A percentile compares a stretch with the other conserved stretches of the same genome.
Evolutionary conservation across 306 rosid species (phyloP).

Genomic region (Lagenaria siceraria): DNA sequence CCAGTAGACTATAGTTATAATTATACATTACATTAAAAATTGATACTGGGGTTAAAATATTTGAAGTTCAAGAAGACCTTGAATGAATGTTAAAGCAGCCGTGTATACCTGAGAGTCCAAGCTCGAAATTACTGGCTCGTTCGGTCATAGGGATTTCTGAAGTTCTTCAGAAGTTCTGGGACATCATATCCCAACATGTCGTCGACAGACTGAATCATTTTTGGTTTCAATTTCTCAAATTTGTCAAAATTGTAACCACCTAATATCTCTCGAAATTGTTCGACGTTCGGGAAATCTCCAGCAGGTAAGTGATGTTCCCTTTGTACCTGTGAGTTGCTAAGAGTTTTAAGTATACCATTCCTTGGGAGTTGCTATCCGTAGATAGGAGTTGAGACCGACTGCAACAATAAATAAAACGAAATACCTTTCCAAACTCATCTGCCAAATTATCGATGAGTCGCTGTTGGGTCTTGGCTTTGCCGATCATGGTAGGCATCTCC

Average conservation of each 20-base stretch:
- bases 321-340: conserved; percentile 44
- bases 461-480: conserved; percentile 79
- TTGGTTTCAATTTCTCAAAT: conserved; percentile 77
- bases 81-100: not conserved
- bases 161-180: conserved; percentile 68
- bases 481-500: conserved; percentile 87
- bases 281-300: conserved; percentile 81
- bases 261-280: conserved; percentile 52
- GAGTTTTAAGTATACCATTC: not conserved
- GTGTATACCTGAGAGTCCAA: not conserved
- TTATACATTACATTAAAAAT: not conserved
- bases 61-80: not conserved
- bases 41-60: not conserved
- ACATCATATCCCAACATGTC: conserved; percentile 90
- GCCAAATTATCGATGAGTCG: conserved; percentile 59
- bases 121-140: not conserved
- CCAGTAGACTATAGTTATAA: not conserved
- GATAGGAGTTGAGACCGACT: not conserved
- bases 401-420: not conserved
- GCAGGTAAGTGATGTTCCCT: conserved; percentile 73
- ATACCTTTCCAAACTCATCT: conserved; percentile 72
- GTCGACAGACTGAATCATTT: conserved; percentile 65
- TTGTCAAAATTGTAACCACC: conserved; percentile 60
- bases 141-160: conserved; percentile 73
- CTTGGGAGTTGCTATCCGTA: not conserved